These are phyloP conservation scores for Funneliformis geosporum DNA, from an alignment of 192 early-diverging fungal genomes.

Conservation along the genomic window DNA sequence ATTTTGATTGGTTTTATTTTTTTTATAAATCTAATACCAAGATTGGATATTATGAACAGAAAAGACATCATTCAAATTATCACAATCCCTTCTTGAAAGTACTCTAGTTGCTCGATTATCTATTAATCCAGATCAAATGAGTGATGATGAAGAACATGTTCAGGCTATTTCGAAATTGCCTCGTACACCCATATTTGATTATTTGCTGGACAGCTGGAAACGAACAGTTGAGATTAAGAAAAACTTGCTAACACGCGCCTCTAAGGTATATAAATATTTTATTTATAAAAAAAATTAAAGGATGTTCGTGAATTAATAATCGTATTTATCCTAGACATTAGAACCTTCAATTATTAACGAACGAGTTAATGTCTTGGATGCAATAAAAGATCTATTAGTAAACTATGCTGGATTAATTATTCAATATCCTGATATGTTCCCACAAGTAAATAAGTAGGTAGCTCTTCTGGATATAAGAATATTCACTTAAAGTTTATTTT, in stretches of 20 bases:
- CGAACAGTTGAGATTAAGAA: constrained; percentile 50
- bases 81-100: constrained; percentile 59
- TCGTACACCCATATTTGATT: constrained; percentile 55
- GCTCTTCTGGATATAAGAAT: constrained; percentile 22
- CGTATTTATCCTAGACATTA: constrained; percentile 39
- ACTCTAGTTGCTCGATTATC: constrained; percentile 72
- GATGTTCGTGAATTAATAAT: constrained; percentile 10
- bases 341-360: constrained; percentile 55
- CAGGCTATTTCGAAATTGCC: constrained; percentile 40
- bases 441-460: constrained; percentile 62
- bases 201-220: constrained; percentile 67
- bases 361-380: constrained; percentile 62
- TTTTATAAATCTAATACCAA: constrained; percentile 31
- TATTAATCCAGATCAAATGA: constrained; percentile 51
- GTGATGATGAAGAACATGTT: constrained; percentile 36
- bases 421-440: constrained; percentile 89
- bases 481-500: background rate
- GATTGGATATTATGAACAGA: constrained; percentile 15
- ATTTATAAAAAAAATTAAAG: constrained; percentile 4
- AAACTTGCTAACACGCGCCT: constrained; percentile 52
- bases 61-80: constrained; percentile 49
- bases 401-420: constrained; percentile 84
- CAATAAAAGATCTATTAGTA: constrained; percentile 63
- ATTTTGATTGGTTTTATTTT: background rate
- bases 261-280: constrained; percentile 41